Evolutionary conservation across 305 asterid species (phyloP).

Genomic region (Plantago lanceolata): DNA sequence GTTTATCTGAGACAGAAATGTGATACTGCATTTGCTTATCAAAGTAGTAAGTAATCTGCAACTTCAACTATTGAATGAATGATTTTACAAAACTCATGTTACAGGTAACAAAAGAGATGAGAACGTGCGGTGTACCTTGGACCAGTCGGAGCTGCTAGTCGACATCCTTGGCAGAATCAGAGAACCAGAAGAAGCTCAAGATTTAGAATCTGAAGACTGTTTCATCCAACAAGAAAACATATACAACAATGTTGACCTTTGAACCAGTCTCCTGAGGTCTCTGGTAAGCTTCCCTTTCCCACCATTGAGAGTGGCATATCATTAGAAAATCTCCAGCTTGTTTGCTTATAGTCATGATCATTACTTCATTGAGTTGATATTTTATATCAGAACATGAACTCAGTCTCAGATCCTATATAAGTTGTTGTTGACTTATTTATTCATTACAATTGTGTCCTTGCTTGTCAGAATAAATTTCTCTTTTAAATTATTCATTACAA

Average conservation of each 20-base stretch:
- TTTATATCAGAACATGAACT: not conserved
- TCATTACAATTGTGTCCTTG: too few relatives aligned
- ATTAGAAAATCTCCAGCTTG: slow-evolving; percentile 12
- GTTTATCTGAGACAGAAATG: too few relatives aligned
- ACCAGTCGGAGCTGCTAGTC: slow-evolving; percentile 41
- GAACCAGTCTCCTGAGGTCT: slow-evolving; percentile 6
- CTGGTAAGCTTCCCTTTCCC: not conserved
- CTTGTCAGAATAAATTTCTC: too few relatives aligned
- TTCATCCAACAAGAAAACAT: not conserved
- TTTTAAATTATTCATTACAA: too few relatives aligned
- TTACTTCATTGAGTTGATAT: slow-evolving; percentile 15
- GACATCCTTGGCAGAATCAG: slow-evolving; percentile 34
- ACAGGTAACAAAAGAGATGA: slow-evolving; percentile 1
- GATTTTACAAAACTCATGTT: not conserved
- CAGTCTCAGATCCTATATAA: not conserved
- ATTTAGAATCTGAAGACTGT: not conserved
- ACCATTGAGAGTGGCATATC: too few relatives aligned
- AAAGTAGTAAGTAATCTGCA: not conserved
- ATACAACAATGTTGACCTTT: slow-evolving; percentile 2
- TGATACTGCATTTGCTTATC: not conserved
- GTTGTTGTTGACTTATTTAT: not conserved
- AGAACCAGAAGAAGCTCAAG: not conserved
- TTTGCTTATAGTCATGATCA: not conserved
- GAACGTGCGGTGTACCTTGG: slow-evolving; percentile 30
- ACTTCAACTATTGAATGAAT: not conserved